Conservation (phyloP, 129 eudicot species). For the Chrysanthemum lavandulifolium region DNA sequence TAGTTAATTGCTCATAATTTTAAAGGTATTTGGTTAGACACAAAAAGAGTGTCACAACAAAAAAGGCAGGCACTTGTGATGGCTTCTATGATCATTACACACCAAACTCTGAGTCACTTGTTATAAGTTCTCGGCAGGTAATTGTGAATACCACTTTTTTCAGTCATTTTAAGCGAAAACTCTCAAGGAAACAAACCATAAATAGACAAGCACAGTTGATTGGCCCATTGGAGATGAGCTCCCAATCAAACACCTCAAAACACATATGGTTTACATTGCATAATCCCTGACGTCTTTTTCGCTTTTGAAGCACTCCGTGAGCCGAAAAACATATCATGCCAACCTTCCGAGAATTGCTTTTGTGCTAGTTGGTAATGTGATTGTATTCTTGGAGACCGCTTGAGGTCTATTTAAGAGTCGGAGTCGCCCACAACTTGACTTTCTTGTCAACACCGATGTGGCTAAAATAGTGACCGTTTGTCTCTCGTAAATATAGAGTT, state of each 20-base stretch:
- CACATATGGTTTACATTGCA: background rate
- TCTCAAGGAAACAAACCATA: too few species aligned
- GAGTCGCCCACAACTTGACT: conserved; percentile 92
- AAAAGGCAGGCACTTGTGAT: conserved; percentile 25
- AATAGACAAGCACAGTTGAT: too few species aligned
- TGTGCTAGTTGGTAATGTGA: conserved; percentile 8
- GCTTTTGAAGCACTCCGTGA: conserved; percentile 14
- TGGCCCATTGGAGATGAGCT: too few species aligned
- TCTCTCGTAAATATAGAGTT: conserved; percentile 40
- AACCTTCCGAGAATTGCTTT: conserved; percentile 15
- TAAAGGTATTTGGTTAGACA: too few species aligned
- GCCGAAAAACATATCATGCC: conserved; percentile 16
- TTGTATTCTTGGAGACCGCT: conserved; percentile 17
- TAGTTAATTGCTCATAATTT: too few species aligned
- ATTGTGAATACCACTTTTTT: too few species aligned
- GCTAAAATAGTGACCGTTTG: conserved; percentile 48
- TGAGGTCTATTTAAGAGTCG: conserved; percentile 36
- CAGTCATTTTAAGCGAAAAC: too few species aligned
- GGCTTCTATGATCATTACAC: conserved; percentile 11
- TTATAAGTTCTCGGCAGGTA: conserved; percentile 10
- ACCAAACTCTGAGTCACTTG: background rate
- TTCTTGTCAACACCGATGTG: conserved; percentile 84
- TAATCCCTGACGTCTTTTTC: background rate
- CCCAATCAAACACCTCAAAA: too few species aligned
- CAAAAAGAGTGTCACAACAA: too few species aligned